Base-by-base conservation (phyloP, 805 yeast species). In the Ogataea nitratoaversa region DNA sequence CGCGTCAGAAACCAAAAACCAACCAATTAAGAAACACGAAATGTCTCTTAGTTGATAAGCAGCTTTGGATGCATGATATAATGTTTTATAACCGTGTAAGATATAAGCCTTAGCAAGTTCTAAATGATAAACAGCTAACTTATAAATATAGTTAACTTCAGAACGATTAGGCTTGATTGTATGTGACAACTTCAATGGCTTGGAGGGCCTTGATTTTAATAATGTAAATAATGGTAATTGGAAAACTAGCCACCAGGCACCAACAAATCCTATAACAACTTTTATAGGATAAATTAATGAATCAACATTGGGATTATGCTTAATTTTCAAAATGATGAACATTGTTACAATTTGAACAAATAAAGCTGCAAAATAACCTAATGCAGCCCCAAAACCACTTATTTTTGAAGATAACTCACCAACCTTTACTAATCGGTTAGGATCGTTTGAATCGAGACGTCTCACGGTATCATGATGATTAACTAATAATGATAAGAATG, bases 1-100 rank as follows among this genome's bases (percentile, higher is more conserved):
- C 0, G 88, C 79, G 54, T 85, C 95, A 17, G 86, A 77, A 2
- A 84, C 67, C 32, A 85, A 71, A 49, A 84, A 84, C 95, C 95
- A 84, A 1, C 86, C 89, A 0, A 76, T 35, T 8, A 84, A 61
- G 48, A 81, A 84, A 11, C 76, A 70, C n/a, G 76, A 66, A 16
- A 85, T 84, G 50, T 84, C 91, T 46, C 68, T 71, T 51, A 84
- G 61, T 36, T 74, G 61, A 2, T 76, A 67, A 1, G 84, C 87
- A 47, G 78, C 81, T 32, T 66, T 69, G n/a, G 80, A 61, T 0
- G 91, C 76, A 18, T 65, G 59, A 34, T 58, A 65, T 22, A 84
- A 57, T 0, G 84, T 77, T 19, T 51, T 53, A 84, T 89, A 84
- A 2, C 93, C 91, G 46, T 72, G 75, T 4, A 58, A 52, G 27